These are phyloP conservation scores for Penicillium sp. DNA, from an alignment of 2,329 filamentous ascomycete genomes.

Conservation along the genomic window DNA sequence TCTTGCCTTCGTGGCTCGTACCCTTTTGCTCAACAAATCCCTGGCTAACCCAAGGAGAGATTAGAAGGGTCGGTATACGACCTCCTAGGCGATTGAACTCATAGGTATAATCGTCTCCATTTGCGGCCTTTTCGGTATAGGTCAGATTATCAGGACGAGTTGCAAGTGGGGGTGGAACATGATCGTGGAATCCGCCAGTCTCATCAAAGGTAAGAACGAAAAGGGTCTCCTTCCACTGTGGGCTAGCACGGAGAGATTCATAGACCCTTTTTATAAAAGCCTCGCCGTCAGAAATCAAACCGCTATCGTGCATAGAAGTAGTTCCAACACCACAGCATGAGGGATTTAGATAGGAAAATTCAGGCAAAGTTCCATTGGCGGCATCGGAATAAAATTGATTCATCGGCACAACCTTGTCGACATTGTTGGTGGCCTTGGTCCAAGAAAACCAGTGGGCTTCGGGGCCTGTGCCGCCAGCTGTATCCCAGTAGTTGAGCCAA, in stretches of 20 bases:
- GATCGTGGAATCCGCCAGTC: constrained; percentile 42
- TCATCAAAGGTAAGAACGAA: constrained; percentile 44
- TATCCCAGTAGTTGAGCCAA: constrained; percentile 39
- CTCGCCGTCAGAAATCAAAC: constrained; percentile 39
- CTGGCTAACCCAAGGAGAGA: constrained; percentile 34
- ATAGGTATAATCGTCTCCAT: constrained; percentile 32
- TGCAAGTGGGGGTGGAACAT: constrained; percentile 37
- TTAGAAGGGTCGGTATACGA: constrained; percentile 33
- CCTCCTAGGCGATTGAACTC: constrained; percentile 34
- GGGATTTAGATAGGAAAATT: constrained; percentile 42
- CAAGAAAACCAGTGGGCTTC: constrained; percentile 38
- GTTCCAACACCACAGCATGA: constrained; percentile 45
- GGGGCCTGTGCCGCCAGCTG: constrained; percentile 24
- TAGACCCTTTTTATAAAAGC: constrained; percentile 40
- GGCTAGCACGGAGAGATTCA: constrained; percentile 36
- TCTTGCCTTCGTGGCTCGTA: constrained; percentile 17
- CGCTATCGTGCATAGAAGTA: constrained; percentile 39
- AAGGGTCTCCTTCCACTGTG: constrained; percentile 39
- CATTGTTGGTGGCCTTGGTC: constrained; percentile 30
- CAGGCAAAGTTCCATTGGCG: constrained; percentile 30
- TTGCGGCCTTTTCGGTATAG: constrained; percentile 35
- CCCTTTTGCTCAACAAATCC: constrained; percentile 34
- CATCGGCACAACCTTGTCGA: constrained; percentile 32
- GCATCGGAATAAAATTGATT: constrained; percentile 40
- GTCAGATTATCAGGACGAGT: constrained; percentile 36